phyloP scores from a whole-genome alignment of 805 yeast species.

The Kuraishia capsulata region DNA sequence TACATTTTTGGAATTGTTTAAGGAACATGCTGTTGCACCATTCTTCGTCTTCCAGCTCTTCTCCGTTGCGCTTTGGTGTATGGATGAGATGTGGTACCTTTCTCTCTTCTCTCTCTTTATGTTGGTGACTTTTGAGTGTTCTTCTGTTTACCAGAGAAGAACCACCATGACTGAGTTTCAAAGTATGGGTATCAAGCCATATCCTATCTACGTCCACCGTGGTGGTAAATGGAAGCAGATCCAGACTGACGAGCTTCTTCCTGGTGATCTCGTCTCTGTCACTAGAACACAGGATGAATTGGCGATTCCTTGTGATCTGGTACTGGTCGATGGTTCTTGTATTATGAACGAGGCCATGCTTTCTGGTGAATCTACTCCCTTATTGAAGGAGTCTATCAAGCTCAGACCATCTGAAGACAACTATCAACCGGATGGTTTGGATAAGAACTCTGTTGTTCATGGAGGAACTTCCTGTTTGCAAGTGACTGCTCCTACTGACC shows the following conservation, averaged over 20 bases:
- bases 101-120: conserved; percentile 86
- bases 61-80: conserved; percentile 90
- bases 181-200: conserved; percentile 95
- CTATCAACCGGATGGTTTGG: conserved; percentile 72
- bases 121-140: conserved; percentile 87
- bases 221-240: conserved; percentile 59
- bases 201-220: conserved; percentile 65
- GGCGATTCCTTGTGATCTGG: conserved; percentile 90
- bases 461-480: conserved; percentile 97
- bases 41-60: conserved; percentile 94
- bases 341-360: conserved; percentile 98
- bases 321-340: conserved; percentile 81
- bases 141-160: conserved; percentile 93
- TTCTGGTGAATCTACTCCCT: conserved; percentile 96
- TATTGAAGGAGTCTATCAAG: conserved; percentile 83
- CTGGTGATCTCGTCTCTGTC: conserved; percentile 85
- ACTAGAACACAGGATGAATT: conserved; percentile 84
- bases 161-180: conserved; percentile 91
- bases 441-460: conserved; percentile 79
- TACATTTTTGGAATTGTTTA: conserved; percentile 79
- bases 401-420: conserved; percentile 67
- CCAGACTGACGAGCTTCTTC: conserved; percentile 69
- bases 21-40: conserved; percentile 98
- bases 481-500: conserved; percentile 60
- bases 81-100: conserved; percentile 96